phyloP scores from a whole-genome alignment of 331 rosid genomes.

The Pyracantha coccinea region DNA sequence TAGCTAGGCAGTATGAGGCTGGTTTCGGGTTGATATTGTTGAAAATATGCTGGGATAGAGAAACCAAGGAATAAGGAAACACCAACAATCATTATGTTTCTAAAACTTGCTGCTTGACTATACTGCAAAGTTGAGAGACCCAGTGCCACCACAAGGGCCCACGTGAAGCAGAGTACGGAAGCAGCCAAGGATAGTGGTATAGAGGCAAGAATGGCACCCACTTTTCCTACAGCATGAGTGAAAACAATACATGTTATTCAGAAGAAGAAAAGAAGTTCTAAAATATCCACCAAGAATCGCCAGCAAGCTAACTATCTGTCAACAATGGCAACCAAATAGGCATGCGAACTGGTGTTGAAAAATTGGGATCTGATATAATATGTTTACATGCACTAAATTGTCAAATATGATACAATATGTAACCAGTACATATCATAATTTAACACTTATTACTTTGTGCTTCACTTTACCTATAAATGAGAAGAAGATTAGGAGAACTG shows the following conservation, averaged over 20 bases:
- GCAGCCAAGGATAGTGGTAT: conserved; percentile 91
- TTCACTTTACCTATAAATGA: conserved; percentile 67
- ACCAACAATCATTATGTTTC: conserved; percentile 80
- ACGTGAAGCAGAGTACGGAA: conserved; percentile 73
- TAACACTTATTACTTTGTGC: neutral
- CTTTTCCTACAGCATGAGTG: conserved; percentile 48
- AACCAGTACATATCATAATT: neutral
- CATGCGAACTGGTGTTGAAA: too few species aligned
- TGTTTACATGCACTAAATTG: too few species aligned
- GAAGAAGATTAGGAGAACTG: conserved; percentile 64
- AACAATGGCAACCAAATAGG: neutral
- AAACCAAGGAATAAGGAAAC: conserved; percentile 84
- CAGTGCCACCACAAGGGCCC: conserved; percentile 78
- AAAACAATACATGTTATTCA: neutral
- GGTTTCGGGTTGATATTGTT: conserved; percentile 63
- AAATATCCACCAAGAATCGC: neutral
- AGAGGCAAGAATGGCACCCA: conserved; percentile 96
- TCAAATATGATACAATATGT: too few species aligned
- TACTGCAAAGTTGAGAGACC: conserved; percentile 78
- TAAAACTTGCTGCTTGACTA: conserved; percentile 60
- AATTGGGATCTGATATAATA: too few species aligned
- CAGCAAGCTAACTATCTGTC: neutral
- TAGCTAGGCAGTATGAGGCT: conserved; percentile 77
- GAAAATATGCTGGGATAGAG: conserved; percentile 90
- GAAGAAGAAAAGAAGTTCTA: neutral